Conservation (phyloP, 768 basidiomycete genomes). For the Naematelia encephala region DNA sequence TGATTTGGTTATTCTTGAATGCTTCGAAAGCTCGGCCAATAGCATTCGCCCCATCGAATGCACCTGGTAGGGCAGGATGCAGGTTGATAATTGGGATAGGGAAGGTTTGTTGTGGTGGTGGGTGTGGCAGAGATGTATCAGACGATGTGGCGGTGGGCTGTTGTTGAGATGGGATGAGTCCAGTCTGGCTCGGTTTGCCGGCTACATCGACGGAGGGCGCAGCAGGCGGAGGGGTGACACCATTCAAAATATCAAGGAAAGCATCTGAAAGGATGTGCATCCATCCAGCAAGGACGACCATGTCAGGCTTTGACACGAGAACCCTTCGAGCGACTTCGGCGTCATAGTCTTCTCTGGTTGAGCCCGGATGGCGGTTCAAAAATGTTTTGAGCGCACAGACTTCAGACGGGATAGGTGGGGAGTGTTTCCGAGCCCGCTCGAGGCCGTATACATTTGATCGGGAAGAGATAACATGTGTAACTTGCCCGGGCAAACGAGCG, state of each 20-base stretch:
- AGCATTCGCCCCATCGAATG: slow-evolving; percentile 93
- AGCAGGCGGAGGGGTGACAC: slow-evolving; percentile 29
- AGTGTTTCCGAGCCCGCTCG: slow-evolving; percentile 62
- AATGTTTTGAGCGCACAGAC: slow-evolving; percentile 83
- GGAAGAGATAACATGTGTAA: slow-evolving; percentile 84
- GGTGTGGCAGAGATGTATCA: background rate
- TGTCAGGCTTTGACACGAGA: slow-evolving; percentile 64
- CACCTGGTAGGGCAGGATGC: slow-evolving; percentile 90
- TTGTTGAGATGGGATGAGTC: slow-evolving; percentile 23
- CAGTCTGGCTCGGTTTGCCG: slow-evolving; percentile 15
- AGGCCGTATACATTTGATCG: slow-evolving; percentile 87
- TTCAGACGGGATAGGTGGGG: slow-evolving; percentile 67
- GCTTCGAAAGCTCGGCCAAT: slow-evolving; percentile 86
- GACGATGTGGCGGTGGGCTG: slow-evolving; percentile 1
- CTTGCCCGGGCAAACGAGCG: slow-evolving; percentile 65
- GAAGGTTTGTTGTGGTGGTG: slow-evolving; percentile 8
- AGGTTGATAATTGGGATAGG: slow-evolving; percentile 87
- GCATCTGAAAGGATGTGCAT: slow-evolving; percentile 89
- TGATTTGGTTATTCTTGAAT: slow-evolving; percentile 75
- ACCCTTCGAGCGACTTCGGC: slow-evolving; percentile 70
- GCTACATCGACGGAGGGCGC: slow-evolving; percentile 13
- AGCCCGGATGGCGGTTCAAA: slow-evolving; percentile 66
- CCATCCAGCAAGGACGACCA: slow-evolving; percentile 95
- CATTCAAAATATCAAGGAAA: slow-evolving; percentile 69
- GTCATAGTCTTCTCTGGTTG: slow-evolving; percentile 81